These are phyloP conservation scores for Gossypium rotundifolium DNA, from an alignment of 345 rosid genomes.

Conservation along the genomic window DNA sequence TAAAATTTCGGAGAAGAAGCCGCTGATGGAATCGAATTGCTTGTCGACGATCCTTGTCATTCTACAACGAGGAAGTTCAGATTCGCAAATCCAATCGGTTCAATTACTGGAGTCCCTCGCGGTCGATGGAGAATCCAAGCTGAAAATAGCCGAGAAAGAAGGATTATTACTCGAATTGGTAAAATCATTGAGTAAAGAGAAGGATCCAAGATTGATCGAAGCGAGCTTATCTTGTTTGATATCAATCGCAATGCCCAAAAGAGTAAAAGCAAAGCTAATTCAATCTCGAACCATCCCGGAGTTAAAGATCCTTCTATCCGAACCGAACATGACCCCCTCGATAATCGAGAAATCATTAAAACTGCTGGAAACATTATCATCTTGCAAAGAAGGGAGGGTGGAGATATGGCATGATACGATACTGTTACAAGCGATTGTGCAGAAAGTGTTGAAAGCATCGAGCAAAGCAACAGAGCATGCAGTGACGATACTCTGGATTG, in stretches of 20 bases:
- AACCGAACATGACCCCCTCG: conserved; percentile 23
- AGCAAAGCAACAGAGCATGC: conserved; percentile 71
- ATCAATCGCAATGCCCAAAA: conserved; percentile 44
- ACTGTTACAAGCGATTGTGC: conserved; percentile 60
- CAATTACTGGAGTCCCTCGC: conserved; percentile 56
- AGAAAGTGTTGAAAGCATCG: conserved; percentile 68
- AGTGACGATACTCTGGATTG: conserved; percentile 72
- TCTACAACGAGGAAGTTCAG: conserved; percentile 38
- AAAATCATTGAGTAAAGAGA: conserved; percentile 30
- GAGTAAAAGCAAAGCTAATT: conserved; percentile 43
- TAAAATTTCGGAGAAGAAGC: conserved; percentile 33
- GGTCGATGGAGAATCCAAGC: conserved; percentile 45
- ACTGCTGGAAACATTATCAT: conserved; percentile 50
- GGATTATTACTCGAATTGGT: conserved; percentile 42
- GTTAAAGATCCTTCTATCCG: conserved; percentile 41
- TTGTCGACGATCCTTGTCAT: conserved; percentile 39
- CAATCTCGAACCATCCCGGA: conserved; percentile 28
- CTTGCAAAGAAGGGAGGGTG: conserved; percentile 58
- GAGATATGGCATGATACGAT: conserved; percentile 37
- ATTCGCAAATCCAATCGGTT: conserved; percentile 48
- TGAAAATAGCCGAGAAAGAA: conserved; percentile 46
- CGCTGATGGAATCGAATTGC: conserved; percentile 34
- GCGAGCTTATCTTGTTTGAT: conserved; percentile 51
- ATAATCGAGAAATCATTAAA: conserved; percentile 63
- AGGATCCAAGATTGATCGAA: conserved; percentile 46